phyloP scores from a whole-genome alignment of 805 yeast species.

The Lachancea quebecensis region DNA sequence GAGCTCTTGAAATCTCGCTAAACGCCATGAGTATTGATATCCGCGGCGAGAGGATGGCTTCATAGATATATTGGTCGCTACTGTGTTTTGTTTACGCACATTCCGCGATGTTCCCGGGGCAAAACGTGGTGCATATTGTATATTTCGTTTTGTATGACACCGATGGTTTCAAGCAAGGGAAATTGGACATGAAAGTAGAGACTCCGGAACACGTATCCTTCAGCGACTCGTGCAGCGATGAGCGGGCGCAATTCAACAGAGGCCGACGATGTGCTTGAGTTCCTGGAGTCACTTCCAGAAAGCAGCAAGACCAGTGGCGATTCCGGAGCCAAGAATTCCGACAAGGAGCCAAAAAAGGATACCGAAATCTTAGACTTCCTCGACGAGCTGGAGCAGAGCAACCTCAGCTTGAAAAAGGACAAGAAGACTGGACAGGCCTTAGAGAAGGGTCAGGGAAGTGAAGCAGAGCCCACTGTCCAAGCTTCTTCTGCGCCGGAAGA shows the following conservation, averaged over 20 bases:
- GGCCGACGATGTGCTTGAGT: constrained; percentile 72
- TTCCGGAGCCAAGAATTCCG: constrained; percentile 37
- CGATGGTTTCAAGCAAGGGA: not conserved
- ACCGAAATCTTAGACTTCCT: constrained; percentile 38
- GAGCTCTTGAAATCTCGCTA: too few species aligned
- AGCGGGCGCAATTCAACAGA: constrained; percentile 36
- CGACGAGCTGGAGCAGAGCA: constrained; percentile 67
- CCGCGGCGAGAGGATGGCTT: too few species aligned
- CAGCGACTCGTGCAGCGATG: constrained; percentile 11
- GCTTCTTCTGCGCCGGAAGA: not conserved
- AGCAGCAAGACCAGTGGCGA: constrained; percentile 21
- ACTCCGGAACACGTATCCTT: not conserved
- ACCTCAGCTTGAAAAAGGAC: constrained; percentile 32
- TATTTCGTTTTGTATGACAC: too few species aligned
- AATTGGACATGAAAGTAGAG: not conserved
- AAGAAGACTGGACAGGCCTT: not conserved
- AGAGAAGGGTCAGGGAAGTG: not conserved
- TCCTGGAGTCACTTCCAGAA: constrained; percentile 70
- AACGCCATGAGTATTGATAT: too few species aligned
- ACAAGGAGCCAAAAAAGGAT: constrained; percentile 21
- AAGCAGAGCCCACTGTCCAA: too few species aligned
- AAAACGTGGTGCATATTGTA: too few species aligned
- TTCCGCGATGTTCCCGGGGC: too few species aligned
- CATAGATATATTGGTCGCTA: too few species aligned
- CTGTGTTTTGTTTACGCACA: too few species aligned